These are phyloP conservation scores for Sporothrix phasma DNA, from an alignment of 2,329 filamentous ascomycete species.

Conservation along the genomic window DNA sequence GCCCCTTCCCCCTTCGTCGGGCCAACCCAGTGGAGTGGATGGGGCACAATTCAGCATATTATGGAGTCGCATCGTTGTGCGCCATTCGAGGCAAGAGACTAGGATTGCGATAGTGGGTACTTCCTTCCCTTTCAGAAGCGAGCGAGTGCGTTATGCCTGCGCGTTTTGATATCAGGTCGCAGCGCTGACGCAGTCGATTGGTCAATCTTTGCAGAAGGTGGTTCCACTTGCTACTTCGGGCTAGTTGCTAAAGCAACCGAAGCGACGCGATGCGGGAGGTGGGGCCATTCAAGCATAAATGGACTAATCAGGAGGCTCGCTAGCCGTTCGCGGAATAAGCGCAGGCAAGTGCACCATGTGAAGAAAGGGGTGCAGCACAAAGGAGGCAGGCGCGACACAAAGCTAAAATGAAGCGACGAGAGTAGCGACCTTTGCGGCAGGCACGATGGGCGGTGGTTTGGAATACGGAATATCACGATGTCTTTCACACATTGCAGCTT, in stretches of 20 bases:
- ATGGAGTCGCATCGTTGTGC: background rate
- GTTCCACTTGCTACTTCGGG: constrained; percentile 11
- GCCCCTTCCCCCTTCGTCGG: constrained; percentile 10
- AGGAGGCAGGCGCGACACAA: background rate
- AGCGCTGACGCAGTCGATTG: background rate
- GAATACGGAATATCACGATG: too few relatives aligned
- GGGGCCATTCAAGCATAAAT: constrained; percentile 8
- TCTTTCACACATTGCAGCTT: background rate
- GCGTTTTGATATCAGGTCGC: background rate
- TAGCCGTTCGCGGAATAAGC: background rate
- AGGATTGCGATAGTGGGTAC: background rate
- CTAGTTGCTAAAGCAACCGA: constrained; percentile 19
- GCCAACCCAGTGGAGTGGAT: constrained; percentile 3
- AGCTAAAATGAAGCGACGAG: background rate
- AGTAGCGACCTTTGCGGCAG: background rate
- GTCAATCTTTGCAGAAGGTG: background rate
- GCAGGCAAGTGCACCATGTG: background rate
- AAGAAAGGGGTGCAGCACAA: background rate
- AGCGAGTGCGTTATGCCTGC: background rate
- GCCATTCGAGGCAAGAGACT: background rate
- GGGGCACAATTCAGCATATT: background rate
- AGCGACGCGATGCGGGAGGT: background rate
- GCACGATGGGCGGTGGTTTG: background rate
- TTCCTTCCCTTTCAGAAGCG: background rate
- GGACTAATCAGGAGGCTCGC: constrained; percentile 8